Base-by-base conservation (phyloP, 139 green algal genomes). In the Trebouxia sp. region DNA sequence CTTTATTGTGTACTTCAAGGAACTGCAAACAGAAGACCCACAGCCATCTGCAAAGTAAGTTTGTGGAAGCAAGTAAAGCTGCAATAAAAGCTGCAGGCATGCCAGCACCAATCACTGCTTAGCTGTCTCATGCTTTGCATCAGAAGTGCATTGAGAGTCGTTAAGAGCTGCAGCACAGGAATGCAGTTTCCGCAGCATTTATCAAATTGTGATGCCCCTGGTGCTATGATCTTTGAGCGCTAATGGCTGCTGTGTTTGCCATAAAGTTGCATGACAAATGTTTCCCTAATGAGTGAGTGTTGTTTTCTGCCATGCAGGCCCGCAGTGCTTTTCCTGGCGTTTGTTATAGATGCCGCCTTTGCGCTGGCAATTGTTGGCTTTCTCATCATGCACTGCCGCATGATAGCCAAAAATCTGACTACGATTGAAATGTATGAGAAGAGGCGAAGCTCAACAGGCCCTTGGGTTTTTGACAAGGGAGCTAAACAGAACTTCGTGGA, bases 401-500 rank as follows among this genome's bases (percentile, higher is more conserved):
- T 94, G 65, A 67, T 89, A 0, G 45, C 81, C 1, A 65, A 77
- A 42, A 96, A 95, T 81, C 90, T 84, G 66, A 97, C 90, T 7
- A 96, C 93, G 3, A 97, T 97, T 66, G 94, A 97, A 83, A 95
- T 95, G 81, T 97, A 94, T 67, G 94, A 97, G 79, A 97, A 97
- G 85, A 81, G 86, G 53, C 80, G 87, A 12, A 77, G 26, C 45
- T n/a, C 28, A 5, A 41, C 74, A 9, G 48, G 88, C 56, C 86
- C 90, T 0, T 97, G 92, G 92, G 92, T 90, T 0, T 95, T 95
- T 81, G 89, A 97, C 79, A 50, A 72, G 1, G 93, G 93, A 32
- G 55, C 80, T 8, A 48, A 67, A 15, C 50, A 82, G 4, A 97
- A 97, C 80, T 90, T 94, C 37, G 74, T 90, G 66, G 92, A 95